Base-by-base conservation (phyloP, 768 basidiomycete species). In the Dentipellis fragilis region DNA sequence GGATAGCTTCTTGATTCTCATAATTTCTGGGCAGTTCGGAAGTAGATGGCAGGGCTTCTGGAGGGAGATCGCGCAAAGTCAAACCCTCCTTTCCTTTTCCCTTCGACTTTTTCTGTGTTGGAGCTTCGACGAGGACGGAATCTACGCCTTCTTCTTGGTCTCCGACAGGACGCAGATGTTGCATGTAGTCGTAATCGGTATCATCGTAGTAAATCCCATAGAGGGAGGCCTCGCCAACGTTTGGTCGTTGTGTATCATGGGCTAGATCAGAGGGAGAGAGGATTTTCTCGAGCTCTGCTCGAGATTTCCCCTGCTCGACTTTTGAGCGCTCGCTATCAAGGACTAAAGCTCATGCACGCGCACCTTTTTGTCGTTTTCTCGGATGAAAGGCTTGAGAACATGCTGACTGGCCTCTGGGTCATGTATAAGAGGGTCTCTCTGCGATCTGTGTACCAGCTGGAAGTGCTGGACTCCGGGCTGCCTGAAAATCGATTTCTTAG, bases 151-250 rank as follows among this genome's bases (percentile, higher is more conserved):
- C 89, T 66, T 90, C 89, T 56, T 85, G 79, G 11, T 80, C 64
- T 3, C 90, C 91, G 51, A 90, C 81, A 2, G 80, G 63, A 11
- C 91, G 85, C 46, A 99, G 80, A 71, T 99, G 96, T 68, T 94
- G 87, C 89, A 97, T 93, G 74, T 99, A 99, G 70, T 99, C 90
- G 73, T 99, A 99, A 57, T 93, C 80, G 6, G 90, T 87, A 66
- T 99, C 94, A 72, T 98, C 93, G 71, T 82, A 98, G 71, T 91
- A 91, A 65, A 99, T 72, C 3, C 93, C 96, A 68, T 97, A 94
- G 9, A 82, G 67, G 6, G 87, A 74, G 0, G 96, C 96, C 72
- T 98, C 90, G 55, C 95, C 96, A 51, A 87, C 75, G 58, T 85
- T 87, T 22, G 70, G 63, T 53, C 76, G 73, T 12, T 69, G 62